These are phyloP conservation scores for Periconia macrospinosa DNA, from an alignment of 2,329 filamentous ascomycete species.

Conservation along the genomic window DNA sequence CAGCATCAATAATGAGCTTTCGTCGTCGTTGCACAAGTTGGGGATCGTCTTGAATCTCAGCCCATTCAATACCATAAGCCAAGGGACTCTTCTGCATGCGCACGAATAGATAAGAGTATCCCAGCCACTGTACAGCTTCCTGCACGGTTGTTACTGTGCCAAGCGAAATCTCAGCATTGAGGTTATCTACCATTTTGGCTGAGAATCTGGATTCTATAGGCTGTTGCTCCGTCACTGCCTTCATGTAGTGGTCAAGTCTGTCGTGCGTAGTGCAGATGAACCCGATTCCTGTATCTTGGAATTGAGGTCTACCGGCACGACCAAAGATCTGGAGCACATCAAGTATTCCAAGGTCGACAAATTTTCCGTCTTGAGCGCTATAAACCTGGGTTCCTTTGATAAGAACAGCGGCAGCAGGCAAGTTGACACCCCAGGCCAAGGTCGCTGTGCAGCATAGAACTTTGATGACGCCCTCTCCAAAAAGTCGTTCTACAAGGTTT, in stretches of 20 bases:
- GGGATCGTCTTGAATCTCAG: constrained; percentile 85
- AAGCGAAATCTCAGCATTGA: constrained; percentile 91
- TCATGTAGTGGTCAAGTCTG: constrained; percentile 86
- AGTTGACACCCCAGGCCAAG: constrained; percentile 96
- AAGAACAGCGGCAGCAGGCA: constrained; percentile 92
- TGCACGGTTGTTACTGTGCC: constrained; percentile 93
- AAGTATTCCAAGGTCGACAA: constrained; percentile 91
- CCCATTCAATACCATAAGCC: constrained; percentile 93
- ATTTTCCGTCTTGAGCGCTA: constrained; percentile 94
- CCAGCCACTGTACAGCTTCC: constrained; percentile 95
- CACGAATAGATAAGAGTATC: constrained; percentile 96
- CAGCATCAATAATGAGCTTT: constrained; percentile 85
- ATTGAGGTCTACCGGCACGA: constrained; percentile 95
- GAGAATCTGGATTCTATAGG: constrained; percentile 98
- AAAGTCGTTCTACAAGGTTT: constrained; percentile 93
- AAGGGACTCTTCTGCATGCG: constrained; percentile 92
- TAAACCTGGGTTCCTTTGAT: constrained; percentile 99
- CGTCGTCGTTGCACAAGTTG: constrained; percentile 82
- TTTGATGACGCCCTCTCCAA: constrained; percentile 88
- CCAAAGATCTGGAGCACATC: constrained; percentile 98
- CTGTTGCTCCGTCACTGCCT: constrained; percentile 90
- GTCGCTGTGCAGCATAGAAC: constrained; percentile 98
- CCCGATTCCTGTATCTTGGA: constrained; percentile 95
- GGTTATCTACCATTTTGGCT: constrained; percentile 88
- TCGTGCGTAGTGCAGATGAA: constrained; percentile 98